Base-by-base conservation (phyloP, 2,329 filamentous ascomycete species). In the Epichloe sp. region DNA sequence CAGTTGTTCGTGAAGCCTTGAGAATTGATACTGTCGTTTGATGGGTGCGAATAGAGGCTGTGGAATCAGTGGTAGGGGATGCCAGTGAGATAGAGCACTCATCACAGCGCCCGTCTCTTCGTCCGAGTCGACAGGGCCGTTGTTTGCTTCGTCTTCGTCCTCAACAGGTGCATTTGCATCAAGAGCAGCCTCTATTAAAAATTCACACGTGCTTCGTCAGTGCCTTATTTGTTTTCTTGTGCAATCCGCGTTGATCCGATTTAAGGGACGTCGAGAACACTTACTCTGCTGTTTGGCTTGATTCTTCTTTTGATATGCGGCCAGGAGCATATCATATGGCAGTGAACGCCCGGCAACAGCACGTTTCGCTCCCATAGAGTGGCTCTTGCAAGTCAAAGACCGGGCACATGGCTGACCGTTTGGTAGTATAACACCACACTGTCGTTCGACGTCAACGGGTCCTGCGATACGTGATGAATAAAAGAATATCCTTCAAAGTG, bases 201-300 rank as follows among this genome's bases (percentile, higher is more conserved):
- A 50, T 44, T 49, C n/a, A 31, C 4, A 37, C 47, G n/a, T 26
- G 35, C 10, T 15, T 50, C 40, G 42, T 52, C 11, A 52, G 47
- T 37, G 14, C 19, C 35, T 40, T 40, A 4, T 19, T 49, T 15
- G 47, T 43, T 37, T 14, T 19, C 26, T 40, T 40, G 7, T 19
- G 15, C 12, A 12, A 21, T 14, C 7, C 17, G 11, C 4, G 4
- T 21, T 19, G 15, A 11, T 38, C 6, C 42, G 19, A 37, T 23
- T 21, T 47, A 23, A 23, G 3, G 14, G 34, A 41, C 15, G 19
- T 7, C 14, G 14, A 6, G 17, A 26, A 41, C 43, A 77, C 84
- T 70, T 75, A 90, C 88, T 95, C 68, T 97, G 93, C 71, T 95
- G 88, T 63, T 95, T 95, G 21, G 93, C 93, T 67, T 97, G 93